A percentile compares a stretch with the other conserved stretches of the same genome.
Conservation (phyloP, 2,329 filamentous ascomycete genomes). For the Claviceps citrina region DNA sequence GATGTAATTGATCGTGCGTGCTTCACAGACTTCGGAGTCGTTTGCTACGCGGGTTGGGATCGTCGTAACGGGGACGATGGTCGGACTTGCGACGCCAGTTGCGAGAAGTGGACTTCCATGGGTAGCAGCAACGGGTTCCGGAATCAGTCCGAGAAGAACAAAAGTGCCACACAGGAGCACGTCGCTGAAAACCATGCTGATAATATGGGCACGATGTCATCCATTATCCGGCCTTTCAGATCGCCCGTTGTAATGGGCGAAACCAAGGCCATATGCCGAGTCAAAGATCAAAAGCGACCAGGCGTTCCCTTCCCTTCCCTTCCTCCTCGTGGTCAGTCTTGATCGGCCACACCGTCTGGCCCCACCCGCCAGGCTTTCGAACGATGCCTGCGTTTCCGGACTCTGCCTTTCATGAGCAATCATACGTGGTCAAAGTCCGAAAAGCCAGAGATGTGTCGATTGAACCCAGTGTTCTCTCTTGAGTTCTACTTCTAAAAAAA, state of each 20-base stretch:
- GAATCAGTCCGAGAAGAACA: slow-evolving; percentile 1
- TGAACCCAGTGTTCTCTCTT: too few species aligned
- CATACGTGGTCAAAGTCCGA: too few species aligned
- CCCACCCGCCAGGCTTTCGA: too few species aligned
- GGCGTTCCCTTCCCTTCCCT: too few species aligned
- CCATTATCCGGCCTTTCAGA: slow-evolving; percentile 2
- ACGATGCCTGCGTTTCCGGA: too few species aligned
- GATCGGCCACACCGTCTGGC: too few species aligned
- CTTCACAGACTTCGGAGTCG: slow-evolving; percentile 27
- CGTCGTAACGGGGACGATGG: neutral
- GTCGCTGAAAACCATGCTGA: slow-evolving; percentile 6
- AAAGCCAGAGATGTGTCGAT: too few species aligned
- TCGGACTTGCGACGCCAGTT: neutral
- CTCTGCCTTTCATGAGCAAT: too few species aligned
- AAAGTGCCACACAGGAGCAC: neutral
- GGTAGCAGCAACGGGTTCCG: neutral
- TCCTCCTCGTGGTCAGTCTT: too few species aligned
- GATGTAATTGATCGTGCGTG: slow-evolving; percentile 64
- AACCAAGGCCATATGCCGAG: neutral
- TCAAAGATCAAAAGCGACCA: too few species aligned
- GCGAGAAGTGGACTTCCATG: neutral
- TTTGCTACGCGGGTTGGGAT: neutral
- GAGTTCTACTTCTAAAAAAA: too few species aligned
- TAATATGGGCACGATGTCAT: neutral
- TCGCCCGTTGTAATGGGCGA: neutral